phyloP scores from a whole-genome alignment of 2,329 filamentous ascomycete species.

The Trichoderma koningiopsis region DNA sequence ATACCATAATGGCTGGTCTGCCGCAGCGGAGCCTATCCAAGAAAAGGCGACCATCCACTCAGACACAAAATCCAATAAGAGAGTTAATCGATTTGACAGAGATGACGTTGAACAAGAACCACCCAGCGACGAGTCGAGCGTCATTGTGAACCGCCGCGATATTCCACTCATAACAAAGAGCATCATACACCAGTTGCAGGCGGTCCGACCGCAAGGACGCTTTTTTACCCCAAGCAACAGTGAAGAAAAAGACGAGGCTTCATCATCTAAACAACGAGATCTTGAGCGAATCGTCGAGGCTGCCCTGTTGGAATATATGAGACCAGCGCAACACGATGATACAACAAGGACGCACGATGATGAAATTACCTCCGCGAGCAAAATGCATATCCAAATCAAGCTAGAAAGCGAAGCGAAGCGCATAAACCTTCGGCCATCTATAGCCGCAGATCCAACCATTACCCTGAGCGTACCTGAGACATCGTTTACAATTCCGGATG shows the following conservation, averaged over 20 bases:
- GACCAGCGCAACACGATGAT: background rate
- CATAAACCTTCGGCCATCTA: slow-evolving; percentile 33
- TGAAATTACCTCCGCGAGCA: background rate
- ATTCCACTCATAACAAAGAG: slow-evolving; percentile 12
- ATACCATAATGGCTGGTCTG: background rate
- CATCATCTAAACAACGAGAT: background rate
- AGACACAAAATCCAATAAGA: background rate
- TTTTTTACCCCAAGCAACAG: background rate
- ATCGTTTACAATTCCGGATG: slow-evolving; percentile 34
- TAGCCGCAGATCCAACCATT: slow-evolving; percentile 37
- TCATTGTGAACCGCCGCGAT: slow-evolving; percentile 3
- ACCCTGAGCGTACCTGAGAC: slow-evolving; percentile 40
- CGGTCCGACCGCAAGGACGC: background rate
- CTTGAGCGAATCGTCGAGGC: background rate
- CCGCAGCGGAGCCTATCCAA: background rate
- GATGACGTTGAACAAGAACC: background rate
- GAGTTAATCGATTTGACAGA: slow-evolving; percentile 1
- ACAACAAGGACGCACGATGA: background rate
- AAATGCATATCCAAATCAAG: slow-evolving; percentile 27
- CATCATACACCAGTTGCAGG: background rate
- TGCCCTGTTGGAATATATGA: background rate
- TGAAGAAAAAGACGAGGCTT: background rate
- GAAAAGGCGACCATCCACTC: background rate
- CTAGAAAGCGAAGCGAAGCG: slow-evolving; percentile 30
- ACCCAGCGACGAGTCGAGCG: background rate